Percentiles rank a stretch among this genome's conserved stretches.
Evolutionary conservation across 495 filamentous ascomycete species (phyloP).

Genomic region (Podospora comata): DNA sequence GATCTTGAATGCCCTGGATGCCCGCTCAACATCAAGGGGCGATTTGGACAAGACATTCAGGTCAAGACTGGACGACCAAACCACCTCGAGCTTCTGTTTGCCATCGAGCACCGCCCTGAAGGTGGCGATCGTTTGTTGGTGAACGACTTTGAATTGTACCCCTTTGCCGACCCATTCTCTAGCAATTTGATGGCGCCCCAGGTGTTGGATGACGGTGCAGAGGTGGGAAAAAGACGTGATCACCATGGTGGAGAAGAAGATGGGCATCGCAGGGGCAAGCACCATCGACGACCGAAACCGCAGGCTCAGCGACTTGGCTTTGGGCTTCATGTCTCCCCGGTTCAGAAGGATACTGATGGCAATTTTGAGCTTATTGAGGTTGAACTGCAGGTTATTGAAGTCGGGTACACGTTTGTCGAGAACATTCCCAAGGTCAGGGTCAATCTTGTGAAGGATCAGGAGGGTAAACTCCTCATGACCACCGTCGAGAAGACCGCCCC

Average conservation of each 20-base stretch:
- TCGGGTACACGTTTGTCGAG: conserved; percentile 44
- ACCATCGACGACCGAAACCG: conserved; percentile 13
- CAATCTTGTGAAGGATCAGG: conserved; percentile 42
- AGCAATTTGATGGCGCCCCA: conserved; percentile 32
- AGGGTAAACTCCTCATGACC: conserved; percentile 44
- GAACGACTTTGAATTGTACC: conserved; percentile 48
- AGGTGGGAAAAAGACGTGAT: conserved; percentile 13
- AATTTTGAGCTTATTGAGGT: conserved; percentile 42
- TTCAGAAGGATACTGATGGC: conserved; percentile 31
- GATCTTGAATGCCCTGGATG: conserved; percentile 46
- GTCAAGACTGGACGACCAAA: conserved; percentile 32
- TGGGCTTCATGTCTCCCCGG: conserved; percentile 28
- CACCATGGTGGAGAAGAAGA: conserved; percentile 18
- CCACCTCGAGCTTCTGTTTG: conserved; percentile 43
- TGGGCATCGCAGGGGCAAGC: conserved; percentile 19
- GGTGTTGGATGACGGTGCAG: conserved; percentile 17
- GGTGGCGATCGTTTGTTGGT: conserved; percentile 36
- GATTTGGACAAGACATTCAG: conserved; percentile 24
- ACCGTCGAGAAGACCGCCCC: conserved; percentile 30
- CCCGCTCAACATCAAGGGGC: conserved; percentile 30
- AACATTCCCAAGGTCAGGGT: conserved; percentile 47
- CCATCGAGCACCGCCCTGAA: conserved; percentile 31
- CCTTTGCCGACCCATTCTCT: conserved; percentile 33
- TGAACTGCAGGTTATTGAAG: conserved; percentile 49
- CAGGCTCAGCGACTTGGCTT: conserved; percentile 39